A percentile compares a stretch with the other conserved stretches of the same genome.
Conservation (phyloP, 2,329 filamentous ascomycete genomes). For the Colletotrichum costaricense region DNA sequence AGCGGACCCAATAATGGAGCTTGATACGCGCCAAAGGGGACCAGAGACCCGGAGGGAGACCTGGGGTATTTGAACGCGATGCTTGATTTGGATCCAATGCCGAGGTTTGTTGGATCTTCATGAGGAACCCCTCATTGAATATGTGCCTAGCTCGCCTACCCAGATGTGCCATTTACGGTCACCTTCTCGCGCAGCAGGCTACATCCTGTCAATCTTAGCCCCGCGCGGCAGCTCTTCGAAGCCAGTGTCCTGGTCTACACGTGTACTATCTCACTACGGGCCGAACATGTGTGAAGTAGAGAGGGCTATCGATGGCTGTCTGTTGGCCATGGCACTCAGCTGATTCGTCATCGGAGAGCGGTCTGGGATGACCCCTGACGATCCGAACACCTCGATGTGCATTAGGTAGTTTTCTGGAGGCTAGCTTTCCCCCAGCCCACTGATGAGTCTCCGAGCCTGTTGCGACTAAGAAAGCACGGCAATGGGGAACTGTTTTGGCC, state of each 20-base stretch:
- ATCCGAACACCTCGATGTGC: background rate
- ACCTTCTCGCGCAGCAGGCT: conserved; percentile 1
- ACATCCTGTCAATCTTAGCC: background rate
- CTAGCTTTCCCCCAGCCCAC: background rate
- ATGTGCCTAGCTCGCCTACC: background rate
- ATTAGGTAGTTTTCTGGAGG: background rate
- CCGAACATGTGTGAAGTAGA: background rate
- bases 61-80: conserved; percentile 1
- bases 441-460: background rate
- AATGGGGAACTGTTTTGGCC: background rate
- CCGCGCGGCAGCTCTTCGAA: conserved; percentile 4
- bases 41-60: background rate
- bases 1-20: conserved; percentile 16
- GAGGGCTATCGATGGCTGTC: background rate
- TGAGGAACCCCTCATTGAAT: background rate
- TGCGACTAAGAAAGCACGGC: background rate
- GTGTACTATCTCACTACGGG: background rate
- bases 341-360: background rate
- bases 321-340: background rate
- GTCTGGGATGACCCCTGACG: conserved; percentile 20
- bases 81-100: conserved; percentile 19
- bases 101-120: conserved; percentile 2
- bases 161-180: conserved; percentile 9
- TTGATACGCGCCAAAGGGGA: background rate
- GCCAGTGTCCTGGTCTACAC: background rate